These are phyloP conservation scores for Camelina hispida DNA, from an alignment of 345 rosid species.

Conservation along the genomic window DNA sequence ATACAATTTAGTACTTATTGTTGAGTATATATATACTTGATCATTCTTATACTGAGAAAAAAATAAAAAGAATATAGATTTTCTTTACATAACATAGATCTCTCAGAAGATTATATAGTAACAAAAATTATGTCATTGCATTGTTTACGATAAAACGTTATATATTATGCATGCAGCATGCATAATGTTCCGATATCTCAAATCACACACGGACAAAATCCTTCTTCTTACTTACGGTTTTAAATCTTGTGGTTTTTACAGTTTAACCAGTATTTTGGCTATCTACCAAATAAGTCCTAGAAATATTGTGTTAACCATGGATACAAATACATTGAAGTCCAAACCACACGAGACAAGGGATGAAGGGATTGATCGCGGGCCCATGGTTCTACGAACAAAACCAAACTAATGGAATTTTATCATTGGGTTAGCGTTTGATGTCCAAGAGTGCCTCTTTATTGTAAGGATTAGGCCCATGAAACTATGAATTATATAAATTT, in stretches of 20 bases:
- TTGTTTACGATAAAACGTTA: too few relatives aligned
- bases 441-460: background rate
- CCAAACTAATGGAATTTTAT: conserved; percentile 11
- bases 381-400: conserved; percentile 4
- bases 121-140: background rate
- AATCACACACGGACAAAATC: background rate
- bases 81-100: background rate
- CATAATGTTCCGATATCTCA: background rate
- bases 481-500: background rate
- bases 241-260: background rate
- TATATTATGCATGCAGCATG: background rate
- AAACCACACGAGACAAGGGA: background rate
- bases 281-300: background rate
- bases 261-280: background rate
- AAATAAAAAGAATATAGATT: background rate
- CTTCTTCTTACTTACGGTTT: background rate
- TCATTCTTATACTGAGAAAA: background rate
- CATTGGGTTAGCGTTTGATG: background rate
- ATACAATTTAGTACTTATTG: background rate
- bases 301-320: background rate
- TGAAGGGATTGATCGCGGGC: background rate
- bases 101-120: background rate
- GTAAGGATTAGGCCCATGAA: conserved; percentile 6
- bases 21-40: background rate
- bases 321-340: conserved; percentile 3